Evolutionary conservation across 768 basidiomycete genomes (phyloP).

Genomic region (Boletus fagicola): DNA sequence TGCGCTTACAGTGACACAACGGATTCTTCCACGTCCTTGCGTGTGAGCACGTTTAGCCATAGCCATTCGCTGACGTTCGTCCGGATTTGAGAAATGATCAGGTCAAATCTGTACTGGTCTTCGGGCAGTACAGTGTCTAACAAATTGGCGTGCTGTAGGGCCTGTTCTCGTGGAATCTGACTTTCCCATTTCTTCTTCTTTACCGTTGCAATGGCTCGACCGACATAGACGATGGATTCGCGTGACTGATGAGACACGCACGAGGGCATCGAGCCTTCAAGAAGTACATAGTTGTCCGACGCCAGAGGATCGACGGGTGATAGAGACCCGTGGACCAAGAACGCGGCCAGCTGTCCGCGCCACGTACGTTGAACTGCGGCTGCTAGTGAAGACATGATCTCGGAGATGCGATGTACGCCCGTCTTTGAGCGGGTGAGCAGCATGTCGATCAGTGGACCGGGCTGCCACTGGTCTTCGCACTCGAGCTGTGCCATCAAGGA

Average conservation of each 20-base stretch:
- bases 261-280: slow-evolving; percentile 68
- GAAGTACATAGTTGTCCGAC: slow-evolving; percentile 54
- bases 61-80: slow-evolving; percentile 90
- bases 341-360: slow-evolving; percentile 79
- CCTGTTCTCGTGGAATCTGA: slow-evolving; percentile 67
- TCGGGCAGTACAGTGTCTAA: slow-evolving; percentile 69
- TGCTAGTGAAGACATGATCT: slow-evolving; percentile 69
- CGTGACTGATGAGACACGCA: slow-evolving; percentile 70
- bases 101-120: slow-evolving; percentile 75
- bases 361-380: slow-evolving; percentile 78
- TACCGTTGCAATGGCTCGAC: slow-evolving; percentile 82
- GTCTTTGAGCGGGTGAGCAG: slow-evolving; percentile 69
- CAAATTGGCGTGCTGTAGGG: slow-evolving; percentile 61
- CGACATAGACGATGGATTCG: slow-evolving; percentile 84
- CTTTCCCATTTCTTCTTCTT: slow-evolving; percentile 76
- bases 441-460: slow-evolving; percentile 80
- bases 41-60: slow-evolving; percentile 85
- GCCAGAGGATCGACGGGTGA: slow-evolving; percentile 61
- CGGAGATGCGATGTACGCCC: slow-evolving; percentile 73
- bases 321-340: slow-evolving; percentile 77
- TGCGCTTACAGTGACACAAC: slow-evolving; percentile 75
- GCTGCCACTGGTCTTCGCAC: slow-evolving; percentile 49
- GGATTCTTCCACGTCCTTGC: slow-evolving; percentile 77
- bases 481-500: slow-evolving; percentile 63
- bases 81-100: slow-evolving; percentile 69